Conservation (phyloP, 306 rosid species). For the Myrica gale region DNA sequence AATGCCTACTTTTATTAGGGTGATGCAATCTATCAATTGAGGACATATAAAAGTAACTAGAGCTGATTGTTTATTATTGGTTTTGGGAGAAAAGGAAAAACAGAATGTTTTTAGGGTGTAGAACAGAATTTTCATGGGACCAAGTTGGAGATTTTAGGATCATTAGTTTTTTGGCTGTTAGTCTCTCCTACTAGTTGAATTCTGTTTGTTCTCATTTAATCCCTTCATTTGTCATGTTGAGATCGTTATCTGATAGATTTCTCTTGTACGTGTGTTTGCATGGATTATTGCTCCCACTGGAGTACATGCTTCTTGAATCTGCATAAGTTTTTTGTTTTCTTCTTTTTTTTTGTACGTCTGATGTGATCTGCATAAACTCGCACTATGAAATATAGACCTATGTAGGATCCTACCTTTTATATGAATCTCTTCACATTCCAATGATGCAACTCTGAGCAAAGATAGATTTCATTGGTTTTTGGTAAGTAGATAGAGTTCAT, state of each 20-base stretch:
- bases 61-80: background rate
- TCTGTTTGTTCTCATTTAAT: background rate
- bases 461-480: background rate
- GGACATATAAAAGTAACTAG: too few species aligned
- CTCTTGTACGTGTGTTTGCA: background rate
- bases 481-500: slow-evolving; percentile 20
- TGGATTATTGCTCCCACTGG: background rate
- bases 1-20: background rate
- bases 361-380: slow-evolving; percentile 7
- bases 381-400: slow-evolving; percentile 14
- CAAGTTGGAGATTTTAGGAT: background rate
- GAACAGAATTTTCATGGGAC: background rate
- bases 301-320: background rate
- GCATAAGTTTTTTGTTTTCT: background rate
- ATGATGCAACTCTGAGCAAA: too few species aligned
- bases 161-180: background rate
- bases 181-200: background rate
- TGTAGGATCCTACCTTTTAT: slow-evolving; percentile 5
- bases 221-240: background rate
- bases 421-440: background rate
- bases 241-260: background rate
- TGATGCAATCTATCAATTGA: background rate
- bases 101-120: background rate
- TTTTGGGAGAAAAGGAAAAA: background rate
- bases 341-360: background rate